Evolutionary conservation across 352 stramenopile genomes (phyloP).

Genomic region (Phytophthora fragariae): DNA sequence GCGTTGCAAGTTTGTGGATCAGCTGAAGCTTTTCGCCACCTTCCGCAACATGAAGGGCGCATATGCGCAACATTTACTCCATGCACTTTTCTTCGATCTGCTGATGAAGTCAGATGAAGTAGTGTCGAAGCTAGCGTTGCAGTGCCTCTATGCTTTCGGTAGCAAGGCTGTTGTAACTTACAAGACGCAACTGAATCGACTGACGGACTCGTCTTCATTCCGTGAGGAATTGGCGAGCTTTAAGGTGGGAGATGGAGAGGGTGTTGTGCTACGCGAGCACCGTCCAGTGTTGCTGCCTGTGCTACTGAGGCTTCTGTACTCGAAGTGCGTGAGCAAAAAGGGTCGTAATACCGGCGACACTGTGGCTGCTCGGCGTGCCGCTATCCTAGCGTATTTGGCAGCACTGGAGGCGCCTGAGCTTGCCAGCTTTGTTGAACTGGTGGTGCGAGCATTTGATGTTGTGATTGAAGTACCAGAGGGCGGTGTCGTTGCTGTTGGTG

Average conservation of each 20-base stretch:
- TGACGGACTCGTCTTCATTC: constrained; percentile 85
- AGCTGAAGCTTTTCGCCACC: constrained; percentile 80
- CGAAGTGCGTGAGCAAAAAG: constrained; percentile 91
- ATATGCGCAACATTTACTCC: constrained; percentile 80
- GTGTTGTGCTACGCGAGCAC: constrained; percentile 83
- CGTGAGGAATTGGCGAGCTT: constrained; percentile 93
- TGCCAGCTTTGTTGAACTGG: constrained; percentile 88
- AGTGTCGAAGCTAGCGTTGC: constrained; percentile 86
- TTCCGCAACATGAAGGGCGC: constrained; percentile 91
- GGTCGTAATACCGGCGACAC: constrained; percentile 86
- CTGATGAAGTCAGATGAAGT: constrained; percentile 91
- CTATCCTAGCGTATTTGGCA: constrained; percentile 91
- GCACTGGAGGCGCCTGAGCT: constrained; percentile 81
- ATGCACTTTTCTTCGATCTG: constrained; percentile 88
- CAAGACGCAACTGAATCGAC: constrained; percentile 85
- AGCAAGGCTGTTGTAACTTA: constrained; percentile 87
- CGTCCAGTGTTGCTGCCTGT: constrained; percentile 82
- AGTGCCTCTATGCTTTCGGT: constrained; percentile 89
- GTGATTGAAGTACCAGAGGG: constrained; percentile 37
- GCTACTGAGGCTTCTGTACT: constrained; percentile 90
- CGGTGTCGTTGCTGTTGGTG: constrained; percentile 14
- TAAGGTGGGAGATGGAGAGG: constrained; percentile 75
- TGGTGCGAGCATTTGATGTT: constrained; percentile 89
- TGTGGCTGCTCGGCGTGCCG: constrained; percentile 84
- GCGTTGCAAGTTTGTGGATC: constrained; percentile 81